Evolutionary conservation across 2,329 filamentous ascomycete genomes (phyloP), one percentile per base, ranked within the genome.

Genomic region (Aquanectria penicillioides): DNA sequence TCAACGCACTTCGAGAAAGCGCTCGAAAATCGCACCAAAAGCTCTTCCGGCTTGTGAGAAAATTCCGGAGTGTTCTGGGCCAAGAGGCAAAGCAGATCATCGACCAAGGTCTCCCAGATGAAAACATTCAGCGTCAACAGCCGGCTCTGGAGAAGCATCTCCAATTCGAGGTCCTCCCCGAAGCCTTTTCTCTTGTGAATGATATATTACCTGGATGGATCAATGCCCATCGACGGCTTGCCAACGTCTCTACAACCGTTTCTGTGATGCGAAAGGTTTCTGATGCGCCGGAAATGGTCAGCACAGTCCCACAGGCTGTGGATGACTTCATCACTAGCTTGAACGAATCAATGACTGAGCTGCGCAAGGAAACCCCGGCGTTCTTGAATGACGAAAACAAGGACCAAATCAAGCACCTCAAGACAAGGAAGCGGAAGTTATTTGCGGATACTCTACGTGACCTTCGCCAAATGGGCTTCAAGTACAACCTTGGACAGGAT

Each of bases 1-100:
- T 99, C 61, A 89, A 90, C 43, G 92, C 93, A 1, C 80, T 99
- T 13, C 87, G 89, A 65, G 93, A 97, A 71, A 98, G 94, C 74
- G 93, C 95, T 1, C 89, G 90, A 68, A 90, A 89, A 59, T 97
- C 94, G 17, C 95, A 99, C 72, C 87, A 90, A 69, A 97, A 97
- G 75, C 84, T 99, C 2, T 97, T 97, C 79, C 92, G 92, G 67
- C 82, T 97, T 29, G 91, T 99, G 38, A 86, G 92, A 53, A 98
- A 97, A 77, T 99, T 97, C 77, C 88, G 95, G 36, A 83, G 83
- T 15, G 77, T 96, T 10, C 83, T 99, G 15, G 88, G 88, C 17
- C 90, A 94, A 72, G 87, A 94, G 5, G 89, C 94, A 69, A 88
- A 88, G 53, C 75, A 80, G 0, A 80, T 96, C 22, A 80, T 89